Base-by-base conservation (phyloP, 192 early-diverging fungal genomes). In the Coemansia sp. region DNA sequence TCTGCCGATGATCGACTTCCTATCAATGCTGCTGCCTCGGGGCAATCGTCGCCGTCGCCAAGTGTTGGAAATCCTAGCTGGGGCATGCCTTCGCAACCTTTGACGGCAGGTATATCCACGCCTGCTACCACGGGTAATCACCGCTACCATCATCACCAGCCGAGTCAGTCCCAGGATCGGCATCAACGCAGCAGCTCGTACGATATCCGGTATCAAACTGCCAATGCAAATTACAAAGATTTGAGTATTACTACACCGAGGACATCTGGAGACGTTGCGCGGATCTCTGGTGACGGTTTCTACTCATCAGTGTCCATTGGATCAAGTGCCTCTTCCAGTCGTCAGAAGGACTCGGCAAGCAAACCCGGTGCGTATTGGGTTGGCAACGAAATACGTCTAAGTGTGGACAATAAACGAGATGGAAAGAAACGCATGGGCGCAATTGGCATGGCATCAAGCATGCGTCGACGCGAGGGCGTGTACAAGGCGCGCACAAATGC, bases 401-500 rank as follows among this genome's bases (percentile, higher is more conserved):
- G 51, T 36, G 63, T 69, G 42, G 71, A 78, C 27, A 63, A 66
- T 52, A 60, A 56, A 51, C 66, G 25, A 39, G 65, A 65, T 23
- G 61, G 54, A 9, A 20, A 39, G 7, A 66, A 57, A 64, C 66
- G 66, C 23, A 67, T 71, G 64, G 22, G 30, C 23, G 68, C 72
- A 23, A 64, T 63, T 29, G 62, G 54, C 21, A 68, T 70, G 78
- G 56, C 58, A 0, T 66, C 73, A 4, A 68, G 70, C 54, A 66
- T 72, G 72, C 73, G 74, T 9, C 51, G 25, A 6, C 69, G 78
- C 5, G 55, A 75, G 50, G 78, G 73, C 52, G 74, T 84, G 24
- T 84, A 74, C 54, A 69, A 70, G 55, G 83, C 83, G 6, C 74
- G 83, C 3, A 71, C 78, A 1, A 76, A 66, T 31, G 58, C 75